A percentile compares a stretch with the other conserved stretches of the same genome.
These are phyloP conservation scores for Scutellaria barbata DNA, from an alignment of 257 asterid species.

Conservation along the genomic window DNA sequence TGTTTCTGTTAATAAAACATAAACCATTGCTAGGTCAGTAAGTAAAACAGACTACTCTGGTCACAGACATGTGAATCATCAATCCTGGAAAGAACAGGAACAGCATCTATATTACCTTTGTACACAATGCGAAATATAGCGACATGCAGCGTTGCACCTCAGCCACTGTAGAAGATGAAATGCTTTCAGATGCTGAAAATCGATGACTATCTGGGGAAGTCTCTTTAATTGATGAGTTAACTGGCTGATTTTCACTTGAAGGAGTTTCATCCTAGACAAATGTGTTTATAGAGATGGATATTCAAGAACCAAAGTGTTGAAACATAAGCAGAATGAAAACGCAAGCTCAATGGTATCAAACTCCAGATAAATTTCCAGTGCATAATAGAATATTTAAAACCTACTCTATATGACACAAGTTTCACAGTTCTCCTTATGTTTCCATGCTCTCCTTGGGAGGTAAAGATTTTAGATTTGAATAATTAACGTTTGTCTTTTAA, in stretches of 20 bases:
- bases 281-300: constrained; percentile 25
- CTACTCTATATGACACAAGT: not conserved
- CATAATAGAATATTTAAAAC: constrained; percentile 10
- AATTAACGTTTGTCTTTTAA: not conserved
- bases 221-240: constrained; percentile 45
- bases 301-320: constrained; percentile 26
- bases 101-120: constrained; percentile 64
- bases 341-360: not conserved
- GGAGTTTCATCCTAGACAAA: constrained; percentile 60
- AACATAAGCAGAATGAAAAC: constrained; percentile 21
- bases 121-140: constrained; percentile 91
- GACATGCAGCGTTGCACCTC: constrained; percentile 91
- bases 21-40: constrained; percentile 28
- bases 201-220: constrained; percentile 50
- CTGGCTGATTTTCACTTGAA: constrained; percentile 51
- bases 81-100: constrained; percentile 28
- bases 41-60: not conserved
- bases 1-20: constrained; percentile 70
- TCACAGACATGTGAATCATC: constrained; percentile 20
- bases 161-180: constrained; percentile 53
- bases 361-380: constrained; percentile 9
- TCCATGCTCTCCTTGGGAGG: constrained; percentile 1
- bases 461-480: constrained; percentile 7
- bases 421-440: not conserved
- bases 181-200: constrained; percentile 59